These are phyloP conservation scores for Glycine soja DNA, from an alignment of 306 rosid species.

Conservation along the genomic window DNA sequence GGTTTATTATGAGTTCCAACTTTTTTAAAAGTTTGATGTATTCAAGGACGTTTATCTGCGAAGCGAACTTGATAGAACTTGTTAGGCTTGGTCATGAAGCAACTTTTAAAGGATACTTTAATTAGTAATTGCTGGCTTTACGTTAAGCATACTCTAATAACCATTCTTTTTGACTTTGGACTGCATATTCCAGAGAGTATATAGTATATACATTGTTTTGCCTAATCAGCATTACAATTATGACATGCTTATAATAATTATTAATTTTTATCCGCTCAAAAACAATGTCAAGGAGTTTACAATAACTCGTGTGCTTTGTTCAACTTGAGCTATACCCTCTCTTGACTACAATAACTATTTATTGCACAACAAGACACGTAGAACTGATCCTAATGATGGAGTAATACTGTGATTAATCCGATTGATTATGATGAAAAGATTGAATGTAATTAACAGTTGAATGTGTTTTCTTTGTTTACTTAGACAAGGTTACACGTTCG, in stretches of 20 bases:
- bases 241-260: neutral
- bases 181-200: conserved; percentile 6
- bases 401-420: conserved; percentile 11
- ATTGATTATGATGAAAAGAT: conserved; percentile 26
- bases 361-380: neutral
- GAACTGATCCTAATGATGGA: conserved; percentile 8
- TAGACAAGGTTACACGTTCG: conserved; percentile 44
- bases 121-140: conserved; percentile 54
- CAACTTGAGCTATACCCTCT: too few relatives aligned
- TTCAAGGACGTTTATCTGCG: conserved; percentile 35
- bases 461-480: conserved; percentile 14
- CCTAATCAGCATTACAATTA: neutral
- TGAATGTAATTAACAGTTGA: neutral
- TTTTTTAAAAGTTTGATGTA: conserved; percentile 31
- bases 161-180: conserved; percentile 51
- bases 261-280: too few relatives aligned
- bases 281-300: too few relatives aligned
- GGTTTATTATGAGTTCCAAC: conserved; percentile 24
- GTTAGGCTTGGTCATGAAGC: conserved; percentile 54
- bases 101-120: conserved; percentile 50
- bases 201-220: neutral
- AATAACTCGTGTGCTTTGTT: too few relatives aligned
- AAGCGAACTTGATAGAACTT: conserved; percentile 53
- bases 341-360: neutral
- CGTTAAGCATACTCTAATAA: conserved; percentile 47